phyloP scores from a whole-genome alignment of 78 protist genomes.

The Pirum gemmata region DNA sequence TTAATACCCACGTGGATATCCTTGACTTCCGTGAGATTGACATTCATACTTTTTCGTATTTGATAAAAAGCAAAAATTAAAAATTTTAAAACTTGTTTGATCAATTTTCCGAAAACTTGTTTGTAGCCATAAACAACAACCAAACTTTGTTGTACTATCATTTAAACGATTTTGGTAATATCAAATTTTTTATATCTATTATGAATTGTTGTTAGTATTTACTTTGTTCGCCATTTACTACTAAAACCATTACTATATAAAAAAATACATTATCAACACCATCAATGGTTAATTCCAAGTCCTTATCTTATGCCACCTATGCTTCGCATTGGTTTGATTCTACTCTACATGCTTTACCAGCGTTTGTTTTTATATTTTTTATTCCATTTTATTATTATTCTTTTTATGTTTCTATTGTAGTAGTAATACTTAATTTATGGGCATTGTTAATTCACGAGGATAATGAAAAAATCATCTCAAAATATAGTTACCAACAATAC shows the following conservation, averaged over 20 bases:
- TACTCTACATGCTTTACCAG: background rate
- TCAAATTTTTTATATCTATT: slow-evolving; percentile 37
- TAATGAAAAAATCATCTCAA: background rate
- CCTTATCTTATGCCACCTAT: background rate
- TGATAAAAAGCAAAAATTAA: too few relatives aligned
- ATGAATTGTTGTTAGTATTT: slow-evolving; percentile 66
- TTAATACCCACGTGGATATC: too few relatives aligned
- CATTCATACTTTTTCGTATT: too few relatives aligned
- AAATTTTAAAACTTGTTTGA: too few relatives aligned
- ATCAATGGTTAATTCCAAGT: slow-evolving; percentile 8
- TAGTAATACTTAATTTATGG: background rate
- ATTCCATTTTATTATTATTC: background rate
- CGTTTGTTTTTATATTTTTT: background rate
- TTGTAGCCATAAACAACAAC: too few relatives aligned
- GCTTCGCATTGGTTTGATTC: background rate
- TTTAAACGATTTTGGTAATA: slow-evolving; percentile 3
- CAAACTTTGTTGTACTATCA: slow-evolving; percentile 47
- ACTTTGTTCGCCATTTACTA: slow-evolving; percentile 68
- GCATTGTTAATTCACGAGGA: background rate
- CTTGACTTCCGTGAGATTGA: too few relatives aligned
- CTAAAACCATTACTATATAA: slow-evolving; percentile 65
- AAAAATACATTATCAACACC: slow-evolving; percentile 70
- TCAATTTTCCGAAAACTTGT: too few relatives aligned
- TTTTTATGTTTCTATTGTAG: too few relatives aligned
- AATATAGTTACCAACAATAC: too few relatives aligned